Evolutionary conservation across 768 basidiomycete genomes (phyloP).

Genomic region (Jaapia argillacea): DNA sequence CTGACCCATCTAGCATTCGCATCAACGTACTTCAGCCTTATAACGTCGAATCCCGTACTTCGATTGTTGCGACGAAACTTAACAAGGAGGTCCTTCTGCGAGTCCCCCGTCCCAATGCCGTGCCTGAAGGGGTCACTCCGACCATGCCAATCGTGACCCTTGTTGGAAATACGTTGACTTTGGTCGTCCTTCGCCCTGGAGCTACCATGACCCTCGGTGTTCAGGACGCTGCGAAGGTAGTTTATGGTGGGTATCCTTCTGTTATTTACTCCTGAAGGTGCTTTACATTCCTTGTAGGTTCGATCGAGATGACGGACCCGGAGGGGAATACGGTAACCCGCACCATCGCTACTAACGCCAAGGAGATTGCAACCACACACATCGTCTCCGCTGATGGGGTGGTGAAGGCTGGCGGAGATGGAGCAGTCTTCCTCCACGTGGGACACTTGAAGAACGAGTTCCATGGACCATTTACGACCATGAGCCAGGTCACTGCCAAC

Average conservation of each 20-base stretch:
- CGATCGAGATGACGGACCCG: not conserved
- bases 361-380: not conserved
- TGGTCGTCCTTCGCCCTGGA: conserved; percentile 13
- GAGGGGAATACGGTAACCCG: not conserved
- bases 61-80: conserved; percentile 9
- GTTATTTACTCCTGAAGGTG: no score
- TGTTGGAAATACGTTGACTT: conserved; percentile 6
- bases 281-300: not conserved
- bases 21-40: conserved; percentile 3
- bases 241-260: conserved; percentile 9
- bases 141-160: conserved; percentile 8
- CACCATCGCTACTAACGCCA: conserved; percentile 1
- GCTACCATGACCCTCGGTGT: not conserved
- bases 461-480: conserved; percentile 10
- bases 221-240: conserved; percentile 11
- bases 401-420: conserved; percentile 5
- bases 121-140: conserved; percentile 9
- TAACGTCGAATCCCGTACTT: conserved; percentile 5
- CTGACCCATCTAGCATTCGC: conserved; percentile 12
- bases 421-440: conserved; percentile 9
- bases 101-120: conserved; percentile 9
- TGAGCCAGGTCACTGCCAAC: conserved; percentile 11
- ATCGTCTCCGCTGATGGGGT: not conserved
- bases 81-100: conserved; percentile 15
- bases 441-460: conserved; percentile 5